phyloP scores from a whole-genome alignment of 106 monocot genomes.

The Phalaenopsis aphrodite region DNA sequence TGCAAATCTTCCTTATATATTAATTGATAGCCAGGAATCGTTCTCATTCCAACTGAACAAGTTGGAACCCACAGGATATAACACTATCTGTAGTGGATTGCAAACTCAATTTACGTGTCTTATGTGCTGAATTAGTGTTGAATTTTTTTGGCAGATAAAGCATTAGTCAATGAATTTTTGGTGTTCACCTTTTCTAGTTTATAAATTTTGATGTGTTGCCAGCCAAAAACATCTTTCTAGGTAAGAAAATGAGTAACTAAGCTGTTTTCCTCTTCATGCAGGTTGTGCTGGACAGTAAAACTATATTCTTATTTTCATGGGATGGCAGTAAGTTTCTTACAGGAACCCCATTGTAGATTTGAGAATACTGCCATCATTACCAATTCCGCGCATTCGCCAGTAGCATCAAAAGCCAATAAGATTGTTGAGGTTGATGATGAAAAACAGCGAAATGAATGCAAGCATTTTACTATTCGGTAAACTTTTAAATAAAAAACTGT shows the following conservation, averaged over 20 bases:
- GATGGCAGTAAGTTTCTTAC: conserved; percentile 6
- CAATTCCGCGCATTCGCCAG: not conserved
- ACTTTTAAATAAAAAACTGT: not conserved
- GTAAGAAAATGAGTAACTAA: not conserved
- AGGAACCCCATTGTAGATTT: conserved; percentile 5
- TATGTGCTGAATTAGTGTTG: not conserved
- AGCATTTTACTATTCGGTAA: conserved; percentile 13
- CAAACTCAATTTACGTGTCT: not conserved
- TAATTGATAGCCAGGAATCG: not conserved
- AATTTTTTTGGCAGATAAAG: not conserved
- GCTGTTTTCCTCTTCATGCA: not conserved
- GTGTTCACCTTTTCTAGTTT: not conserved
- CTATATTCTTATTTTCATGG: conserved; percentile 7
- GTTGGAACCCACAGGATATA: not conserved
- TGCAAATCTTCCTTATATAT: too few species aligned
- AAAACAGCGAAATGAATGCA: conserved; percentile 4
- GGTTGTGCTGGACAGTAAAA: conserved; percentile 1
- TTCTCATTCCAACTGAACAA: not conserved
- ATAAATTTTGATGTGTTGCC: not conserved
- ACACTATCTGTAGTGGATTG: not conserved
- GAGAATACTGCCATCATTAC: not conserved
- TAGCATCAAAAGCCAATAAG: conserved; percentile 4
- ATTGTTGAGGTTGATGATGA: not conserved
- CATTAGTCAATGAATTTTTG: not conserved
- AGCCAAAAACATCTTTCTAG: not conserved